Evolutionary conservation across 2,329 filamentous ascomycete species (phyloP).

Genomic region (Neofusicoccum sp.): DNA sequence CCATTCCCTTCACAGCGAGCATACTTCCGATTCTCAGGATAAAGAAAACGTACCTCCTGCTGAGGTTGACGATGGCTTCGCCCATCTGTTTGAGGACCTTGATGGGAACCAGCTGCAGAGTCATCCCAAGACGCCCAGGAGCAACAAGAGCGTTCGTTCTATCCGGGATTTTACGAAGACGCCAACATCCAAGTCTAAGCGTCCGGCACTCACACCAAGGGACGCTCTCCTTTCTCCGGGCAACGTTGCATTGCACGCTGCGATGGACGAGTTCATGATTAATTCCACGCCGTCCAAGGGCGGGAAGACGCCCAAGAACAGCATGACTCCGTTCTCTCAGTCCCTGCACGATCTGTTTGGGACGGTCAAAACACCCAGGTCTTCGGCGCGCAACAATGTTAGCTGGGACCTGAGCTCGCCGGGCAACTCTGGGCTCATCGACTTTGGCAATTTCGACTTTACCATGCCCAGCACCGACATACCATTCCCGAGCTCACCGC

Average conservation of each 20-base stretch:
- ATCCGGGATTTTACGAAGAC: slow-evolving; percentile 46
- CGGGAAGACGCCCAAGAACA: slow-evolving; percentile 28
- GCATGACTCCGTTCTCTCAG: slow-evolving; percentile 58
- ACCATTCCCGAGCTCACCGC: slow-evolving; percentile 35
- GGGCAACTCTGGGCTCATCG: not conserved
- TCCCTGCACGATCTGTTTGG: slow-evolving; percentile 65
- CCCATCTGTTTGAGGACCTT: slow-evolving; percentile 66
- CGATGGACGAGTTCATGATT: slow-evolving; percentile 38
- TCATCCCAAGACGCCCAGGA: slow-evolving; percentile 55
- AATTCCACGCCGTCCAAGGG: slow-evolving; percentile 37
- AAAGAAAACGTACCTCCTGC: slow-evolving; percentile 56
- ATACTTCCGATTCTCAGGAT: slow-evolving; percentile 35
- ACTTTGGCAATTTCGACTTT: slow-evolving; percentile 26
- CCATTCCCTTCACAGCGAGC: not conserved
- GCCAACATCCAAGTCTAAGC: slow-evolving; percentile 41
- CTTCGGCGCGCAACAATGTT: not conserved
- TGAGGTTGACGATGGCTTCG: slow-evolving; percentile 52
- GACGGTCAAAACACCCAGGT: slow-evolving; percentile 15
- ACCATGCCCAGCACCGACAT: slow-evolving; percentile 38
- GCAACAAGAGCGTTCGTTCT: slow-evolving; percentile 58
- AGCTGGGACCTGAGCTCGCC: slow-evolving; percentile 8
- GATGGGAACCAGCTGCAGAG: slow-evolving; percentile 50
- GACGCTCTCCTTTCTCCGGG: slow-evolving; percentile 20
- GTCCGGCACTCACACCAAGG: slow-evolving; percentile 35
- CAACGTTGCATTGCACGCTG: slow-evolving; percentile 19